A percentile compares a stretch with the other conserved stretches of the same genome.
Evolutionary conservation across 805 yeast genomes (phyloP).

Genomic region (Schizosaccharomyces pombe): DNA sequence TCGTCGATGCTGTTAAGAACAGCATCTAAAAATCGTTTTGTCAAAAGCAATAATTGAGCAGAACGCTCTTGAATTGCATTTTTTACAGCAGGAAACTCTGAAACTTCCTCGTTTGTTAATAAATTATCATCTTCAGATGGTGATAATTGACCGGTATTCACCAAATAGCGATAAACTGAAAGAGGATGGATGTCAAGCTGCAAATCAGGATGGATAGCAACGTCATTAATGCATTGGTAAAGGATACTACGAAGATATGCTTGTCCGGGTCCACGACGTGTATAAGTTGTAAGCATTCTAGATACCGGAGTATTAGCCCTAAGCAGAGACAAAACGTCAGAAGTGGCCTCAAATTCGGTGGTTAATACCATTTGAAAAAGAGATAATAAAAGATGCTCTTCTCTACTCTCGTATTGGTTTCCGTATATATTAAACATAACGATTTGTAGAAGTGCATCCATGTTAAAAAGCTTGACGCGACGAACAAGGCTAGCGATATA

Average conservation of each 20-base stretch:
- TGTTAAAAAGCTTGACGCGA: constrained; percentile 16
- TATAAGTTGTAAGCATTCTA: constrained; percentile 20
- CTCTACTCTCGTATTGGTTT: constrained; percentile 21
- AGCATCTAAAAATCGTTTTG: constrained; percentile 21
- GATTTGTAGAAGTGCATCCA: constrained; percentile 19
- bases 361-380: constrained; percentile 19
- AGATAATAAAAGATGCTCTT: constrained; percentile 18
- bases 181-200: constrained; percentile 17
- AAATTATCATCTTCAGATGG: constrained; percentile 4
- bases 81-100: constrained; percentile 14
- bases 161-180: constrained; percentile 15
- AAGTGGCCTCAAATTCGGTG: constrained; percentile 16
- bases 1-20: constrained; percentile 30
- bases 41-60: constrained; percentile 10
- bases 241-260: constrained; percentile 16
- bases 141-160: constrained; percentile 10
- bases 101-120: constrained; percentile 12
- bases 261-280: constrained; percentile 20
- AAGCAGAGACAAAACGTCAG: constrained; percentile 17
- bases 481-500: constrained; percentile 17
- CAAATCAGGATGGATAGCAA: constrained; percentile 12
- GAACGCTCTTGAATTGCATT: constrained; percentile 14
- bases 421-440: constrained; percentile 21
- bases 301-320: constrained; percentile 21
- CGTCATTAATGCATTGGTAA: constrained; percentile 12